phyloP scores from a whole-genome alignment of 2,329 filamentous ascomycete species.

The Apiospora malaysiana region DNA sequence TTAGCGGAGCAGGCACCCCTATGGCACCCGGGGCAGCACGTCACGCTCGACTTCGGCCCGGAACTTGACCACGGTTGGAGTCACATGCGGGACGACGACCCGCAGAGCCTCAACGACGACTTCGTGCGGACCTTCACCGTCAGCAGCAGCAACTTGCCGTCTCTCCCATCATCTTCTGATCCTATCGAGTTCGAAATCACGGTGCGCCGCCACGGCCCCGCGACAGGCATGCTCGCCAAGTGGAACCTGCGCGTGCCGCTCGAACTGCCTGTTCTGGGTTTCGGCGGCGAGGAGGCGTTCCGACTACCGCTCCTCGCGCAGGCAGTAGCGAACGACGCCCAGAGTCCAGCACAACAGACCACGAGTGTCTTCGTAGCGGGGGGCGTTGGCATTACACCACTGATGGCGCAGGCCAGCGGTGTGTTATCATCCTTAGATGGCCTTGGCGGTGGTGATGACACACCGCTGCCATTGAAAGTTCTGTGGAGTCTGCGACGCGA shows the following conservation, averaged over 20 bases:
- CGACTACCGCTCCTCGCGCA: conserved; percentile 35
- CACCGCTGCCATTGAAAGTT: conserved; percentile 51
- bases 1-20: background rate
- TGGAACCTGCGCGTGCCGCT: conserved; percentile 60
- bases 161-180: background rate
- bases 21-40: conserved; percentile 77
- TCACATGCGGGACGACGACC: conserved; percentile 85
- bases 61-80: conserved; percentile 77
- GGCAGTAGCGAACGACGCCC: conserved; percentile 31
- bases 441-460: conserved; percentile 27
- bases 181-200: conserved; percentile 72
- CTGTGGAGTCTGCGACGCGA: conserved; percentile 70
- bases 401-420: conserved; percentile 69
- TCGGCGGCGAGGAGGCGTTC: conserved; percentile 67
- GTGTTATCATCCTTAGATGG: conserved; percentile 45
- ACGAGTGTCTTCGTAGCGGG: conserved; percentile 70
- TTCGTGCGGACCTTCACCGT: conserved; percentile 85
- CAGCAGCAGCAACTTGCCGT: conserved; percentile 50
- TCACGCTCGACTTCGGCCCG: conserved; percentile 73
- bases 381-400: conserved; percentile 83
- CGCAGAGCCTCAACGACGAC: conserved; percentile 82
- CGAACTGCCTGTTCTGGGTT: conserved; percentile 72
- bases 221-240: conserved; percentile 69
- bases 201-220: conserved; percentile 70
- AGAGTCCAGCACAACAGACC: conserved; percentile 27